Evolutionary conservation across 225 moss, liverwort and hornwort species (phyloP), one percentile per base, ranked within the genome.

Genomic region (Physcomitrium patens): DNA sequence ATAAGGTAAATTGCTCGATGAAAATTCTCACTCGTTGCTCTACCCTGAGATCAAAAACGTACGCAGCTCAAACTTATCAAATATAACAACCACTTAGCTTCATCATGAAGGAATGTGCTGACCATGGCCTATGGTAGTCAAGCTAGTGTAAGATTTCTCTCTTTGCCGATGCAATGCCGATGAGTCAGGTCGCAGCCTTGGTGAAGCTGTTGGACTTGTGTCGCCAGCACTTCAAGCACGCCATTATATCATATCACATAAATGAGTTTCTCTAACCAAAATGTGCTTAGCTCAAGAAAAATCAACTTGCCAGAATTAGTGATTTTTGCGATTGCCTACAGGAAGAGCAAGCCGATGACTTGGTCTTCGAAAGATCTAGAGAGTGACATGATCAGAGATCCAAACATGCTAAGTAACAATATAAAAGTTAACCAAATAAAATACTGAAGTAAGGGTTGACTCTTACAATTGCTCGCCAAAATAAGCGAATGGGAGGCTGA

Each of bases 391-490:
- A 26, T 17, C 41, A 37, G 20, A 20, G 68, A 73, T 47, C 46
- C 69, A 31, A 59, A 22, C 14, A 56, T 31, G 60, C 50, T 70
- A 54, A 56, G 51, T 67, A 48, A 41, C 54, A 49, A 20, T 73
- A 16, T 54, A 12, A 80, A 37, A 65, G 24, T 65, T 12, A 14
- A 64, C 26, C 47, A 77, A 61, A 19, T 60, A 43, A 61, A 18
- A 59, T 46, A 18, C 18, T 24, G 51, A 52, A 42, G 31, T 1
- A n/a, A 67, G 60, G 49, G 54, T 65, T 60, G 72, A 60, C 31
- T 56, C 87, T 71, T 85, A 91, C 91, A 78, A 57, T 66, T 78
- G 76, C 64, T 91, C 91, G 67, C 74, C 78, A 66, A 82, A 89
- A 73, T 84, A 86, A 70, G 76, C 63, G 75, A 86, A 65, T 45